phyloP scores from a whole-genome alignment of 139 green algal species.

The Closterium sp. region DNA sequence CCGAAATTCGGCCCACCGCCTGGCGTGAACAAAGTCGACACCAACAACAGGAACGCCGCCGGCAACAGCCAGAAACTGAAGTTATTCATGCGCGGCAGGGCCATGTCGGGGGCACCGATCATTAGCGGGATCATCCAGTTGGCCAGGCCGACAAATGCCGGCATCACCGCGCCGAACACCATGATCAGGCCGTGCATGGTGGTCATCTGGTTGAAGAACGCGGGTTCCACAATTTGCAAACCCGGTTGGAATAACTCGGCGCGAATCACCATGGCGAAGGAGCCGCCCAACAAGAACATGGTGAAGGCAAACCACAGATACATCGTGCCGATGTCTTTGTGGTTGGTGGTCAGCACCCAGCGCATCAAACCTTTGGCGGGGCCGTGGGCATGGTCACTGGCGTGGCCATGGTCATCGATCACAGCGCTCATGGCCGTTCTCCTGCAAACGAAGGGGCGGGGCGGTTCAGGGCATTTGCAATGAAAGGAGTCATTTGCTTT shows the following conservation, averaged over 20 bases:
- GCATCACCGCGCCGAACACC: slow-evolving; percentile 28
- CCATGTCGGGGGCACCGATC: slow-evolving; percentile 36
- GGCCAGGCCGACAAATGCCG: slow-evolving; percentile 16
- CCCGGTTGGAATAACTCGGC: too few species aligned
- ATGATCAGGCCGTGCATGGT: neutral
- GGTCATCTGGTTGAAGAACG: neutral
- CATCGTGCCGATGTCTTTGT: neutral
- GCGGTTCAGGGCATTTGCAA: neutral
- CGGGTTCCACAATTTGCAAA: neutral
- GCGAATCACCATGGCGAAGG: neutral
- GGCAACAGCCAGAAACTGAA: slow-evolving; percentile 43
- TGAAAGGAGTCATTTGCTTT: neutral
- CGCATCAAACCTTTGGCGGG: neutral
- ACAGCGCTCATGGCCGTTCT: neutral
- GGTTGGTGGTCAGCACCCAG: neutral
- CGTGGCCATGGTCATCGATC: too few species aligned
- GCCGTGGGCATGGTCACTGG: neutral
- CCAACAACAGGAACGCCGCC: slow-evolving; percentile 8
- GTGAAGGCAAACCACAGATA: neutral
- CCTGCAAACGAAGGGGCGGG: neutral
- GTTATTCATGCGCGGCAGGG: slow-evolving; percentile 40
- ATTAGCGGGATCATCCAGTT: slow-evolving; percentile 15
- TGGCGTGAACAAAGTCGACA: slow-evolving; percentile 4
- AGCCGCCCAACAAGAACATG: neutral
- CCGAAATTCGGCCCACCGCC: slow-evolving; percentile 26